These are phyloP conservation scores for Fusarium guadeloupense DNA, from an alignment of 2,329 filamentous ascomycete genomes.

Conservation along the genomic window DNA sequence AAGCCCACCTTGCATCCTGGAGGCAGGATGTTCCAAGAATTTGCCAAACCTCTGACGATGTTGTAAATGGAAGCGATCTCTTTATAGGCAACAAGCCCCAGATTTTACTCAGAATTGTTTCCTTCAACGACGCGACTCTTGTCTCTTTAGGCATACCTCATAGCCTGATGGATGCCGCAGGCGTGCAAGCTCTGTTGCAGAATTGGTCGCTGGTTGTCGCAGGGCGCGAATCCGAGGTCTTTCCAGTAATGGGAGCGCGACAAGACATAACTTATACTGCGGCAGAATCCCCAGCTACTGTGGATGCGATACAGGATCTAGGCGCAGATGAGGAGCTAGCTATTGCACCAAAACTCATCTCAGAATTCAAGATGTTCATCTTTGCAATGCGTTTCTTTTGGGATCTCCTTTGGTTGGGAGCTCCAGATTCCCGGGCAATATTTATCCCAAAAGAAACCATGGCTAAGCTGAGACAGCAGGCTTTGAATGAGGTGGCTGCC, in stretches of 20 bases:
- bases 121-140: constrained; percentile 60
- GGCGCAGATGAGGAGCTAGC: constrained; percentile 3
- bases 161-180: constrained; percentile 58
- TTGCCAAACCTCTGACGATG: constrained; percentile 24
- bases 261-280: constrained; percentile 46
- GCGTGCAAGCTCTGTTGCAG: constrained; percentile 52
- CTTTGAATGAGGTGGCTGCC: constrained; percentile 40
- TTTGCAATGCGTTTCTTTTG: constrained; percentile 50
- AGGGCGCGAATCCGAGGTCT: constrained; percentile 54
- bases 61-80: constrained; percentile 50
- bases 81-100: constrained; percentile 54
- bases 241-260: constrained; percentile 46
- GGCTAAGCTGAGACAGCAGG: constrained; percentile 43
- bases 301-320: background rate
- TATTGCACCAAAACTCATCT: constrained; percentile 37
- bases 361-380: constrained; percentile 40
- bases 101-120: constrained; percentile 57
- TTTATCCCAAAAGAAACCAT: constrained; percentile 51
- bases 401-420: constrained; percentile 45
- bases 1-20: constrained; percentile 18
- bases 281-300: background rate
- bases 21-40: constrained; percentile 23
- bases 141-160: constrained; percentile 59
- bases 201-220: constrained; percentile 58
- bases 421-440: constrained; percentile 49